phyloP scores from a whole-genome alignment of 306 rosid genomes.

The Dryas octopetala region DNA sequence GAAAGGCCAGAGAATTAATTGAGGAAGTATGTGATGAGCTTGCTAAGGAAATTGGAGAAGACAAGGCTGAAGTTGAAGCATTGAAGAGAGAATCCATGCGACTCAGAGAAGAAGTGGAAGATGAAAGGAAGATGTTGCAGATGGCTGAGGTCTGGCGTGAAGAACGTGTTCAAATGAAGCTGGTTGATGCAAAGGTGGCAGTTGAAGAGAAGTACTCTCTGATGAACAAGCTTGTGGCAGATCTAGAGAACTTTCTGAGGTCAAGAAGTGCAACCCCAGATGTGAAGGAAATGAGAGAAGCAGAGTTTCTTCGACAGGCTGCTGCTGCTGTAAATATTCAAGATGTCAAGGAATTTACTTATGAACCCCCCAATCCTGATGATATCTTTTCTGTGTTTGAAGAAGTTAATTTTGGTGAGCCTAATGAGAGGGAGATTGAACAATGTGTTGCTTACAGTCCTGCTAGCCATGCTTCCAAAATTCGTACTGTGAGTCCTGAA shows the following conservation, averaged over 20 bases:
- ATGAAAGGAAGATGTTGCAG: conserved; percentile 88
- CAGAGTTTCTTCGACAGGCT: conserved; percentile 50
- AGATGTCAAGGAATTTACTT: conserved; percentile 66
- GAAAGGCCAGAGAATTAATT: conserved; percentile 66
- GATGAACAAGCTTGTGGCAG: conserved; percentile 76
- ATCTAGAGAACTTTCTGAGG: conserved; percentile 58
- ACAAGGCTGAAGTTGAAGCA: conserved; percentile 80
- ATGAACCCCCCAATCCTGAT: conserved; percentile 70
- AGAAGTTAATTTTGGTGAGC: conserved; percentile 60
- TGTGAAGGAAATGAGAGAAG: conserved; percentile 69
- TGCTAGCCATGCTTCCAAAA: conserved; percentile 60
- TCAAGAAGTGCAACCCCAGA: conserved; percentile 45
- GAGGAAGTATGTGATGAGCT: conserved; percentile 97
- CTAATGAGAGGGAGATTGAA: conserved; percentile 67
- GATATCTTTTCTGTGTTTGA: conserved; percentile 73
- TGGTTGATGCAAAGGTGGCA: conserved; percentile 88
- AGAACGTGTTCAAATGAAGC: conserved; percentile 96
- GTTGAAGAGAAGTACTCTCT: conserved; percentile 81
- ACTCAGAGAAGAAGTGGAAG: conserved; percentile 80
- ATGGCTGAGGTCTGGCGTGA: conserved; percentile 99
- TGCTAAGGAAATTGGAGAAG: conserved; percentile 92
- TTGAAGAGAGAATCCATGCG: conserved; percentile 64
- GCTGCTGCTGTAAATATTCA: conserved; percentile 63
- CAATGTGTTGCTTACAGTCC: conserved; percentile 67
- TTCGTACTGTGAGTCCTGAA: conserved; percentile 70